Conservation (phyloP, 768 basidiomycete genomes). For the Sporobolomyces roseus region DNA sequence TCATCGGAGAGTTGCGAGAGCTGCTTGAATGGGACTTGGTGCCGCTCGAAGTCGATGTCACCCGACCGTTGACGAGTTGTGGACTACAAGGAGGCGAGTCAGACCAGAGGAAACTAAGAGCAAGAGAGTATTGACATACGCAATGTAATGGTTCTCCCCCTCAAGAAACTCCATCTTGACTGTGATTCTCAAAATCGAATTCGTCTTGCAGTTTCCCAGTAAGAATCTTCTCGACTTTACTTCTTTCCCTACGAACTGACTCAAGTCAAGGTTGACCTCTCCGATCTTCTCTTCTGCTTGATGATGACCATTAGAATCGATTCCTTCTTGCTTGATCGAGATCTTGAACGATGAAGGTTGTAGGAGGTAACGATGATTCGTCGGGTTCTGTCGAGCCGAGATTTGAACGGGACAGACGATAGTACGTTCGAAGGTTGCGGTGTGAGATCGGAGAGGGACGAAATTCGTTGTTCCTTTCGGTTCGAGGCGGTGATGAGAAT, state of each 20-base stretch:
- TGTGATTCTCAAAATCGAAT: constrained; percentile 41
- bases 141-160: constrained; percentile 35
- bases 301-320: constrained; percentile 28
- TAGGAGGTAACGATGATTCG: constrained; percentile 14
- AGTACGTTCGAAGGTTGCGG: constrained; percentile 30
- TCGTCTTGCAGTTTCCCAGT: constrained; percentile 42
- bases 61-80: constrained; percentile 18
- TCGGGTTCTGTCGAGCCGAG: constrained; percentile 15
- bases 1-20: constrained; percentile 4
- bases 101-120: not conserved
- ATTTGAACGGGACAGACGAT: constrained; percentile 36
- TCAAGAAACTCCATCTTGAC: constrained; percentile 44
- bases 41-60: not conserved
- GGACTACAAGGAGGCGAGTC: constrained; percentile 12
- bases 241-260: constrained; percentile 38
- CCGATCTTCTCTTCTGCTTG: constrained; percentile 38
- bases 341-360: constrained; percentile 32
- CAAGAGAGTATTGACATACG: constrained; percentile 21
- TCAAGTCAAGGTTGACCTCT: constrained; percentile 41
- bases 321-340: constrained; percentile 29
- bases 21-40: constrained; percentile 3
- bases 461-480: constrained; percentile 31
- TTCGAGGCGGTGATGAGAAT: constrained; percentile 23
- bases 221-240: constrained; percentile 39
- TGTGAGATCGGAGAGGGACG: constrained; percentile 31